Evolutionary conservation across 768 basidiomycete genomes (phyloP).

Genomic region (Rhizopogon roseolus): DNA sequence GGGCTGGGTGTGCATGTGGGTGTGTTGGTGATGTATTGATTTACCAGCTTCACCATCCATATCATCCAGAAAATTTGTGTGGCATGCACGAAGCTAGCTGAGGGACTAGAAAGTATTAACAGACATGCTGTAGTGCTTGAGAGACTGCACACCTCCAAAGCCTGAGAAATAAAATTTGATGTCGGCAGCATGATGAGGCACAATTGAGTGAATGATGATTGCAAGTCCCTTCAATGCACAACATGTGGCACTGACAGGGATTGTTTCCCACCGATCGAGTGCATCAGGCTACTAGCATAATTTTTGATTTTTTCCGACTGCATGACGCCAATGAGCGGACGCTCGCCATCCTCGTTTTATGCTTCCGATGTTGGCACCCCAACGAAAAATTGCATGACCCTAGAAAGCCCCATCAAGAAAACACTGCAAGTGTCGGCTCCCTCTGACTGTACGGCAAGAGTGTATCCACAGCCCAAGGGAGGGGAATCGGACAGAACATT

Average conservation of each 20-base stretch:
- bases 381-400: no score
- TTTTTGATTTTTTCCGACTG: no score
- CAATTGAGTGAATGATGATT: slow-evolving; percentile 17
- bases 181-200: slow-evolving; percentile 26
- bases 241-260: slow-evolving; percentile 7
- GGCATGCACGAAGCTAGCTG: not conserved
- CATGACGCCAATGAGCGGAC: no score
- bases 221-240: slow-evolving; percentile 13
- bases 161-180: slow-evolving; percentile 20
- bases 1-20: slow-evolving; percentile 3
- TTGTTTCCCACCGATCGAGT: slow-evolving; percentile 21
- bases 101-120: not conserved
- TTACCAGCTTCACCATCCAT: not conserved
- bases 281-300: no score
- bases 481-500: slow-evolving; percentile 49
- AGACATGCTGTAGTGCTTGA: slow-evolving; percentile 5
- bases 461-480: slow-evolving; percentile 13
- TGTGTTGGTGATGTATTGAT: not conserved
- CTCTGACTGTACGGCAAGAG: slow-evolving; percentile 45
- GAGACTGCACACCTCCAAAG: slow-evolving; percentile 15
- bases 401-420: slow-evolving; percentile 31
- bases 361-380: no score
- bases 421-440: slow-evolving; percentile 40
- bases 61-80: not conserved
- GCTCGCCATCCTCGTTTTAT: no score